These are phyloP conservation scores for Podospora fimiseda DNA, from an alignment of 495 filamentous ascomycete genomes.

Conservation along the genomic window DNA sequence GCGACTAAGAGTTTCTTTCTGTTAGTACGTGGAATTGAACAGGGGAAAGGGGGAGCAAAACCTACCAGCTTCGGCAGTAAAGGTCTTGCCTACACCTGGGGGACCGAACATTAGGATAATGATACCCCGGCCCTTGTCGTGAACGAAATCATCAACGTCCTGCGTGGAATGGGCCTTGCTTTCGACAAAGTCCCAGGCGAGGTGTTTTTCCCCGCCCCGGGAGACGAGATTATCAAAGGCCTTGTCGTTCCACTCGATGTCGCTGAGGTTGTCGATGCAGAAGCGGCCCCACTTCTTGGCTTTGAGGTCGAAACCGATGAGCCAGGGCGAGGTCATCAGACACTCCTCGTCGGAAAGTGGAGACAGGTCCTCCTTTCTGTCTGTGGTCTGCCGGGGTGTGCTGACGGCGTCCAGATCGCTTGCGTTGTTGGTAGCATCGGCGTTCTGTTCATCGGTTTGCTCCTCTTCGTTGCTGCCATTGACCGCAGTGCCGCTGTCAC, in stretches of 20 bases:
- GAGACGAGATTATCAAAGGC: conserved; percentile 51
- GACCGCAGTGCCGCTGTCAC: too few species aligned
- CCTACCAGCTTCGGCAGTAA: conserved; percentile 41
- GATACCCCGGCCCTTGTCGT: conserved; percentile 47
- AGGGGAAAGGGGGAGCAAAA: neutral
- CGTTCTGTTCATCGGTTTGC: too few species aligned
- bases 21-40: neutral
- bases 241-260: conserved; percentile 41
- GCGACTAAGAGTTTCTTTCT: conserved; percentile 25
- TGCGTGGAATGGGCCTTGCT: conserved; percentile 22
- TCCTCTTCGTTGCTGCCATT: too few species aligned
- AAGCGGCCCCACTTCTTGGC: conserved; percentile 27
- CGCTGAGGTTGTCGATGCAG: conserved; percentile 15
- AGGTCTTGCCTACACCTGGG: conserved; percentile 53
- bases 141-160: conserved; percentile 49
- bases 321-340: conserved; percentile 29
- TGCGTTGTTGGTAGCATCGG: neutral
- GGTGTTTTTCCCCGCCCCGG: conserved; percentile 38
- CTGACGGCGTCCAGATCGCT: neutral
- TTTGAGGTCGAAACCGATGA: conserved; percentile 32
- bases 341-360: conserved; percentile 28
- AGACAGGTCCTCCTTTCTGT: conserved; percentile 5
- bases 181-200: conserved; percentile 42
- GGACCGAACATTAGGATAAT: conserved; percentile 49
- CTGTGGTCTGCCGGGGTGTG: neutral